These are phyloP conservation scores for Ceratocystis colombiana DNA, from an alignment of 2,329 filamentous ascomycete species.

Conservation along the genomic window DNA sequence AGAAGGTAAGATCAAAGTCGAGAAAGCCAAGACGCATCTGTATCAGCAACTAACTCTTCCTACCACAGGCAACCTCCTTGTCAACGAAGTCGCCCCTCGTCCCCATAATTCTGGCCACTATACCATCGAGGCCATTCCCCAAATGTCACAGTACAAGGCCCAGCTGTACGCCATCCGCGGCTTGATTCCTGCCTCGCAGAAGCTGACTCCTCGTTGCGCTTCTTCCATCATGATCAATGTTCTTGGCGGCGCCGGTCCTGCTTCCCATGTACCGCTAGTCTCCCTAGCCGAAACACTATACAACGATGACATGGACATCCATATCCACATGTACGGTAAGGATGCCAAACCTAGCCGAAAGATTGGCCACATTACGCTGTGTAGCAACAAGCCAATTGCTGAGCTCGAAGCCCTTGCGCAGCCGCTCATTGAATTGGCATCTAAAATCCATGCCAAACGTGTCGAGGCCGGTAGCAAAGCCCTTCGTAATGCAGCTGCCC, in stretches of 20 bases:
- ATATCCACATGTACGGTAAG: slow-evolving; percentile 87
- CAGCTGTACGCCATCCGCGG: slow-evolving; percentile 78
- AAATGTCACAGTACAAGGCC: slow-evolving; percentile 82
- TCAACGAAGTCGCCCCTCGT: slow-evolving; percentile 80
- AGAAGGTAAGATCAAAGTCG: slow-evolving; percentile 41
- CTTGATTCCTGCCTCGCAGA: slow-evolving; percentile 44
- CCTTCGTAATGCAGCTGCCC: slow-evolving; percentile 32
- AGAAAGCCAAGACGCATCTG: slow-evolving; percentile 17
- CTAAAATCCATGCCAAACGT: slow-evolving; percentile 48
- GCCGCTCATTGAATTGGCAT: slow-evolving; percentile 56
- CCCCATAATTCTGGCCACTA: slow-evolving; percentile 89
- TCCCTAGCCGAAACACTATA: slow-evolving; percentile 39
- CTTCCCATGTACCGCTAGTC: slow-evolving; percentile 49
- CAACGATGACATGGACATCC: slow-evolving; percentile 40
- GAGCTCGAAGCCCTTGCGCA: slow-evolving; percentile 51
- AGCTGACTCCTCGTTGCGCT: slow-evolving; percentile 49
- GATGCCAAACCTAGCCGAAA: slow-evolving; percentile 78
- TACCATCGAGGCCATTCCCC: slow-evolving; percentile 81
- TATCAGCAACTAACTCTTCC: slow-evolving; percentile 16
- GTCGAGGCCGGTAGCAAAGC: slow-evolving; percentile 36
- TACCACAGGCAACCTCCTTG: slow-evolving; percentile 47
- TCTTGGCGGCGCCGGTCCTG: slow-evolving; percentile 55
- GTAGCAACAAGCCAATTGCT: slow-evolving; percentile 55
- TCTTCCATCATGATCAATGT: slow-evolving; percentile 73
- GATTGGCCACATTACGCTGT: slow-evolving; percentile 87